Conservation (phyloP, 1,284 basidiomycete species). For the Heterobasidion annosum region DNA sequence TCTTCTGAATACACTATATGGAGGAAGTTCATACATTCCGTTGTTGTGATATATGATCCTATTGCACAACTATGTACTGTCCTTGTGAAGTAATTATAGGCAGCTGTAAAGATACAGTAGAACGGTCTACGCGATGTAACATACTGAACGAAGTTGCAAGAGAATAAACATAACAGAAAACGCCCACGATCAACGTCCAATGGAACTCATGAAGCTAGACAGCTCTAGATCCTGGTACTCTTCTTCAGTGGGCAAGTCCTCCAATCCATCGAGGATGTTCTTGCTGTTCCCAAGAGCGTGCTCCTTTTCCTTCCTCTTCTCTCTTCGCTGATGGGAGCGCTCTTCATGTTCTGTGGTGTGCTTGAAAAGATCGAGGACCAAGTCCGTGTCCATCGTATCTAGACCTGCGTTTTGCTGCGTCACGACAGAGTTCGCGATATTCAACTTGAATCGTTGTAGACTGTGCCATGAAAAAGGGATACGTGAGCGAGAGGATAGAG, state of each 20-base stretch:
- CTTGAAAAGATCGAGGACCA: constrained; percentile 91
- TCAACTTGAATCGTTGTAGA: constrained; percentile 96
- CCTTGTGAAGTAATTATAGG: constrained; percentile 7
- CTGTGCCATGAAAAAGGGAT: constrained; percentile 27
- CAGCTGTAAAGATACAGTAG: neutral
- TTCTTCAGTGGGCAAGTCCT: constrained; percentile 83
- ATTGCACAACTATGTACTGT: constrained; percentile 7
- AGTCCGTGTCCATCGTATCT: constrained; percentile 94
- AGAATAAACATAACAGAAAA: constrained; percentile 13
- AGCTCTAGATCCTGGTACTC: constrained; percentile 85
- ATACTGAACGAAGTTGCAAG: constrained; percentile 8
- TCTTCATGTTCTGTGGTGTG: constrained; percentile 72
- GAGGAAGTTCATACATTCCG: neutral
- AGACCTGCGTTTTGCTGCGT: constrained; percentile 96
- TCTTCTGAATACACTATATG: constrained; percentile 10
- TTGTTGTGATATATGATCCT: neutral
- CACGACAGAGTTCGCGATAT: constrained; percentile 94
- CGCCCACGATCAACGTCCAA: constrained; percentile 28
- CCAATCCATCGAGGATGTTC: constrained; percentile 77
- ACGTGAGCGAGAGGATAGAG: constrained; percentile 6
- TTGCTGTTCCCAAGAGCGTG: constrained; percentile 51
- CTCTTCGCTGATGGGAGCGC: constrained; percentile 26
- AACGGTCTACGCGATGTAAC: constrained; percentile 7
- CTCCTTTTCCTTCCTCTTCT: constrained; percentile 47
- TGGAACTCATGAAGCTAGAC: constrained; percentile 75